Evolutionary conservation across 306 rosid genomes (phyloP).

Genomic region (Lablab purpureus): DNA sequence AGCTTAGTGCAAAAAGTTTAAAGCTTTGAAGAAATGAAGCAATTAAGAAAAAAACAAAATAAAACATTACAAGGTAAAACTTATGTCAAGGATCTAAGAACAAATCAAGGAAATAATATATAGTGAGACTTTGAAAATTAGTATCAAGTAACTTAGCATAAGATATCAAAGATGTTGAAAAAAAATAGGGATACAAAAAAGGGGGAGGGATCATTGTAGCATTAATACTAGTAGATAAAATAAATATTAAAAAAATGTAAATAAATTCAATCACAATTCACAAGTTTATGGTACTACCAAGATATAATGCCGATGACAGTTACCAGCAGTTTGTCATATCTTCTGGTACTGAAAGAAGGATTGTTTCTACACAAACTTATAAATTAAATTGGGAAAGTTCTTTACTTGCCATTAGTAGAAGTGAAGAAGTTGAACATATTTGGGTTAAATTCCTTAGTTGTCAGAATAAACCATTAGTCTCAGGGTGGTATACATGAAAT

Average conservation of each 20-base stretch:
- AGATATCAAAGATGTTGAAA: not conserved
- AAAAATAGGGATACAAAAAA: not conserved
- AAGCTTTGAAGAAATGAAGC: slow-evolving; percentile 7
- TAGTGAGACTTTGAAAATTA: not conserved
- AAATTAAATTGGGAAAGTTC: not conserved
- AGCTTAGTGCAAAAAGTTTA: slow-evolving; percentile 36
- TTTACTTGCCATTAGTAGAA: not conserved
- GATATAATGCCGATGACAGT: not conserved
- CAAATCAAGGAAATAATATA: not conserved
- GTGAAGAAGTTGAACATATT: not conserved
- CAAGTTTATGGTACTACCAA: not conserved
- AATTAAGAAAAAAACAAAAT: not conserved
- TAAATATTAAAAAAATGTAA: not conserved
- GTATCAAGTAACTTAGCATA: not conserved
- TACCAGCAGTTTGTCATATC: slow-evolving; percentile 22
- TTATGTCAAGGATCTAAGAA: slow-evolving; percentile 28
- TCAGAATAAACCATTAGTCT: slow-evolving; percentile 1
- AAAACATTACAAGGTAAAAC: not conserved
- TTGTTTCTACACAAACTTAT: not conserved
- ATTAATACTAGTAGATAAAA: not conserved
- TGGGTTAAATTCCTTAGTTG: not conserved
- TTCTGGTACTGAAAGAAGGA: not conserved
- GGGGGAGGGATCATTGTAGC: not conserved
- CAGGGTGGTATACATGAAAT: slow-evolving; percentile 13
- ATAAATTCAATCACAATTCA: not conserved